Evolutionary conservation across 345 rosid genomes (phyloP).

Genomic region (Linum tenue): DNA sequence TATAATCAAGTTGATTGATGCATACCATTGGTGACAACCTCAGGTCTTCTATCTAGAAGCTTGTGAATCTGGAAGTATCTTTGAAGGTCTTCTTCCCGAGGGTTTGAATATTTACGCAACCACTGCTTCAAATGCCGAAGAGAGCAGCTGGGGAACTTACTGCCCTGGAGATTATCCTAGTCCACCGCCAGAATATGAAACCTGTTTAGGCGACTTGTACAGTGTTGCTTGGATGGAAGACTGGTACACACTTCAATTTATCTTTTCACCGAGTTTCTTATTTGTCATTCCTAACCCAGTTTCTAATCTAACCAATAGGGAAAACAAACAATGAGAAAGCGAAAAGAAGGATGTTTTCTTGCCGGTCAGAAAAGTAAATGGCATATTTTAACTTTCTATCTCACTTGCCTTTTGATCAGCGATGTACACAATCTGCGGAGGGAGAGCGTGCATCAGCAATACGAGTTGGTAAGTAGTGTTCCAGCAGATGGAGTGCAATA

Average conservation of each 20-base stretch:
- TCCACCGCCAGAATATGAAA: conserved; percentile 84
- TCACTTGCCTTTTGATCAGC: conserved; percentile 33
- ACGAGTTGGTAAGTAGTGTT: conserved; percentile 44
- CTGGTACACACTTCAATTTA: conserved; percentile 36
- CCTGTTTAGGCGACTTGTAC: conserved; percentile 96
- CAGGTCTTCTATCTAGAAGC: conserved; percentile 99
- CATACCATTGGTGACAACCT: conserved; percentile 10
- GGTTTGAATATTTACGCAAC: conserved; percentile 89
- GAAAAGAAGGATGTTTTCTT: background rate
- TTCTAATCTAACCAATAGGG: too few species aligned
- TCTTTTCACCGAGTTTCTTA: background rate
- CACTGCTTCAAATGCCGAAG: conserved; percentile 85
- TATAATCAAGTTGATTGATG: conserved; percentile 4
- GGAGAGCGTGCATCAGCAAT: conserved; percentile 80
- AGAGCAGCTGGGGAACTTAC: conserved; percentile 98
- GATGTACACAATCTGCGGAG: conserved; percentile 74
- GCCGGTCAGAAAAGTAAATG: too few species aligned
- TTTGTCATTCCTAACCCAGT: too few species aligned
- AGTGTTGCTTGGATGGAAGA: conserved; percentile 99
- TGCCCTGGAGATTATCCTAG: conserved; percentile 91
- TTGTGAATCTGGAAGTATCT: conserved; percentile 98
- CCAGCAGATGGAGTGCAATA: background rate
- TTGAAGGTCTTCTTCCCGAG: conserved; percentile 92
- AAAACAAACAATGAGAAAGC: too few species aligned
- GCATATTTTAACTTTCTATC: too few species aligned